Percentiles rank a stretch among this genome's conserved stretches.
Conservation (phyloP, 495 filamentous ascomycete genomes). For the Lasiosphaeriaceae sp. region DNA sequence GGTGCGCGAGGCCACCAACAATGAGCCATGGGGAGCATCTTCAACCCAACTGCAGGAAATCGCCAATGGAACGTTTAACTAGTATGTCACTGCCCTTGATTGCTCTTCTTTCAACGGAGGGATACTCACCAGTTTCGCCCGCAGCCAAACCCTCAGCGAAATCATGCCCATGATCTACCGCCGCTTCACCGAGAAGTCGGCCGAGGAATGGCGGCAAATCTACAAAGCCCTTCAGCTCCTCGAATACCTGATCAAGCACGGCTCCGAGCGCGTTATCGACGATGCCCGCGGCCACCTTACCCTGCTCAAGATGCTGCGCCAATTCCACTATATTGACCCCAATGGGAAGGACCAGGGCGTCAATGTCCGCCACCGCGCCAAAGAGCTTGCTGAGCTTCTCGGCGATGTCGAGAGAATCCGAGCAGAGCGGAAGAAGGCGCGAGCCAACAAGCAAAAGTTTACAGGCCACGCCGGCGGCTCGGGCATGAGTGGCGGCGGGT, state of each 20-base stretch:
- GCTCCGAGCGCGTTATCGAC: constrained; percentile 95
- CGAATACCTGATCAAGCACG: constrained; percentile 97
- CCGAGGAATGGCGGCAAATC: constrained; percentile 98
- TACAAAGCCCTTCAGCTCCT: constrained; percentile 97
- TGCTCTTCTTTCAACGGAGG: background rate
- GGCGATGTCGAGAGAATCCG: constrained; percentile 92
- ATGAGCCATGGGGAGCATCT: constrained; percentile 94
- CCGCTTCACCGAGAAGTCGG: constrained; percentile 95
- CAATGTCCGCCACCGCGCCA: constrained; percentile 94
- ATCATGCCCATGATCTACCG: constrained; percentile 99
- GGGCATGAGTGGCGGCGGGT: constrained; percentile 33
- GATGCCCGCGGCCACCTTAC: constrained; percentile 94
- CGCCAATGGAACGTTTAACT: constrained; percentile 95
- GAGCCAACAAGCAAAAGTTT: constrained; percentile 86
- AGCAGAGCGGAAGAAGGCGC: constrained; percentile 89
- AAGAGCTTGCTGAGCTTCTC: constrained; percentile 90
- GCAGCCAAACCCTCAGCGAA: constrained; percentile 91
- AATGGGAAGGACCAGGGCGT: constrained; percentile 98
- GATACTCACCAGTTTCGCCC: background rate
- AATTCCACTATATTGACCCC: constrained; percentile 94
- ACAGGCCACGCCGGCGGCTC: constrained; percentile 66
- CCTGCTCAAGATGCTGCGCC: constrained; percentile 94
- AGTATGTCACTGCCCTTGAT: constrained; percentile 56
- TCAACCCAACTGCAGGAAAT: constrained; percentile 91
- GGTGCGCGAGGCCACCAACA: constrained; percentile 96